Evolutionary conservation across 2,329 filamentous ascomycete species (phyloP).

Genomic region (Xylariaceae sp.): DNA sequence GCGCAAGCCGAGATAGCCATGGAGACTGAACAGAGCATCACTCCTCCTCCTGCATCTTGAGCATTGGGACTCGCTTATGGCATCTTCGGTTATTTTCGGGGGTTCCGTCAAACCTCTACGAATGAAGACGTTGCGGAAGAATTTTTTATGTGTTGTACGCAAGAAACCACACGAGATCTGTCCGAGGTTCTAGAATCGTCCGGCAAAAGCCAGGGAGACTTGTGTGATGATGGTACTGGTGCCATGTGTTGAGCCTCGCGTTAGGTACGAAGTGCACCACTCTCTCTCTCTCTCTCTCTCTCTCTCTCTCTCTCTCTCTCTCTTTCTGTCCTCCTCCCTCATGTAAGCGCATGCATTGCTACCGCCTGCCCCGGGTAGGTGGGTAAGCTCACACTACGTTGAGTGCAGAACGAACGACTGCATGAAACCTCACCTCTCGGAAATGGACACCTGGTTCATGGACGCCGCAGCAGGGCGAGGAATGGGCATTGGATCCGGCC

Average conservation of each 20-base stretch:
- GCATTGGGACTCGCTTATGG: background rate
- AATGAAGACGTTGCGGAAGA: too few species aligned
- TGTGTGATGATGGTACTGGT: too few species aligned
- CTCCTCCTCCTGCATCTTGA: conserved; percentile 13
- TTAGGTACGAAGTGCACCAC: background rate
- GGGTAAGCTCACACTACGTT: background rate
- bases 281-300: background rate
- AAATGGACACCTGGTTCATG: background rate
- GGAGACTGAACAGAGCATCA: conserved; percentile 38
- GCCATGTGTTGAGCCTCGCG: too few species aligned
- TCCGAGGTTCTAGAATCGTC: too few species aligned
- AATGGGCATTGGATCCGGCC: background rate
- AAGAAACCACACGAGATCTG: too few species aligned
- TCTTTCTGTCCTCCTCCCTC: background rate
- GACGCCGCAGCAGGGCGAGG: background rate
- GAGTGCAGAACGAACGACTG: background rate
- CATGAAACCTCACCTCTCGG: background rate
- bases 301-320: background rate
- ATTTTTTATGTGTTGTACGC: too few species aligned
- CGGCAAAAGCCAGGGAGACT: too few species aligned
- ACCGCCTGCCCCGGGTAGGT: background rate
- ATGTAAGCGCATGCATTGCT: background rate
- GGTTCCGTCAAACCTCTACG: background rate
- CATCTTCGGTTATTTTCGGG: background rate
- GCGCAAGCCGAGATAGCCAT: conserved; percentile 52